These are phyloP conservation scores for Quercus parvula DNA, from an alignment of 306 rosid species.

Conservation along the genomic window DNA sequence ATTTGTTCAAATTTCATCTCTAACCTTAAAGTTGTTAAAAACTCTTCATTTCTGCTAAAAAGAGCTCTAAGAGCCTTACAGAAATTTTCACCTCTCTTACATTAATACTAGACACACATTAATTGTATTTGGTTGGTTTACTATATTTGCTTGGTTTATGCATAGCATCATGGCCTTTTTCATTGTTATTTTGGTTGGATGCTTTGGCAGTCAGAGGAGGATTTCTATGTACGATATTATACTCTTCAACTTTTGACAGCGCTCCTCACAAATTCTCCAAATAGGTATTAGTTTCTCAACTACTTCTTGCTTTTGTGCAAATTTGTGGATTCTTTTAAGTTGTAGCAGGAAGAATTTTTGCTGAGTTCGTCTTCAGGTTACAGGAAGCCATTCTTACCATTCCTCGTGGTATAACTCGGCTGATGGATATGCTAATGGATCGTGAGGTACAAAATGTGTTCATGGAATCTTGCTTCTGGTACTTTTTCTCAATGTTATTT, in stretches of 20 bases:
- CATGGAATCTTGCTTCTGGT: constrained; percentile 8
- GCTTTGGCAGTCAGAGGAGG: constrained; percentile 79
- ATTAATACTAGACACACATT: background rate
- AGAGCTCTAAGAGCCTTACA: no score
- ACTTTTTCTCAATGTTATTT: constrained; percentile 7
- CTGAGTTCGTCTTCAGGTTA: constrained; percentile 64
- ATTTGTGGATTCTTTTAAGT: constrained; percentile 9
- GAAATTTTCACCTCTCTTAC: no score
- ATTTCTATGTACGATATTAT: constrained; percentile 90
- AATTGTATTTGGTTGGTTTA: background rate
- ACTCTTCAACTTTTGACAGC: constrained; percentile 91
- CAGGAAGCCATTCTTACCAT: constrained; percentile 93
- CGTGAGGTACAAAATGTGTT: constrained; percentile 68
- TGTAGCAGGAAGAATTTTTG: constrained; percentile 18
- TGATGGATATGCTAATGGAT: constrained; percentile 99
- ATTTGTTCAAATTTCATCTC: no score
- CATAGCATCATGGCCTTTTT: constrained; percentile 4
- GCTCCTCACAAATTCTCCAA: constrained; percentile 81
- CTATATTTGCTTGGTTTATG: constrained; percentile 15
- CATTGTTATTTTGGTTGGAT: constrained; percentile 14
- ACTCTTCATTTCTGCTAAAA: no score
- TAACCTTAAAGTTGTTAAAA: no score
- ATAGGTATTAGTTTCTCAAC: constrained; percentile 52
- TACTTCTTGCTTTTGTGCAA: constrained; percentile 20
- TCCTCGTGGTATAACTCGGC: constrained; percentile 88